Base-by-base conservation (phyloP, 1,139 yeast genomes). In the Geotrichum carabidarum region DNA sequence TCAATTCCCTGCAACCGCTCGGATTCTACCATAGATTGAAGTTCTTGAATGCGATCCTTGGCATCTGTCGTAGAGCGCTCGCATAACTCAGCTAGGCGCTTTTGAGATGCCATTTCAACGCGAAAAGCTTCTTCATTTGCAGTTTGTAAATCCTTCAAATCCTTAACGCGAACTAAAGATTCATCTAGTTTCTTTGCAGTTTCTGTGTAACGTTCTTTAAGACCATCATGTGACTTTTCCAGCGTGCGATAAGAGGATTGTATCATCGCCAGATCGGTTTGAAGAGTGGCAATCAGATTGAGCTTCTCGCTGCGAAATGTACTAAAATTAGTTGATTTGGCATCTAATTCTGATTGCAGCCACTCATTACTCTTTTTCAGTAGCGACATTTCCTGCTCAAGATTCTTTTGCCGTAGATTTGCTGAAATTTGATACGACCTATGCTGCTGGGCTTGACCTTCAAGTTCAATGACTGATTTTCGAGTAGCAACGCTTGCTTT, bases 81-180 rank as follows among this genome's bases (percentile, higher is more conserved):
- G 58, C 88, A 75, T 17, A 86, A 73, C 47, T 79, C 81, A 1
- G 82, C 74, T 41, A 84, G 69, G 50, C 87, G 81, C 57, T 83
- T 83, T 66, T 85, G 89, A 40, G 81, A 71, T 1, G 80, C 70
- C 64, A 86, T 73, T 63, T 88, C 95, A 53, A 78, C 78, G 44
- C 81, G 69, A 62, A 81, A 82, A 44, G 79, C 81, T 34, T 80
- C 79, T 47, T 79, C 81, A 27, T 76, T 74, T 8, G 73, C 62
- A 0, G 78, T 70, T 7, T 76, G 65, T 48, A 77, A 74, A 56
- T 77, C 80, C 50, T 78, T 81, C 15, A 82, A 64, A 22, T 75
- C 74, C 54, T 79, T 78, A 18, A 78, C 63, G 55, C 76, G 71
- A 5, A 72, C 62, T 22, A 77, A 62, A 2, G 76, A 54, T 34